Conservation (phyloP, 2,329 filamentous ascomycete genomes). For the Aspergillus vadensis region DNA sequence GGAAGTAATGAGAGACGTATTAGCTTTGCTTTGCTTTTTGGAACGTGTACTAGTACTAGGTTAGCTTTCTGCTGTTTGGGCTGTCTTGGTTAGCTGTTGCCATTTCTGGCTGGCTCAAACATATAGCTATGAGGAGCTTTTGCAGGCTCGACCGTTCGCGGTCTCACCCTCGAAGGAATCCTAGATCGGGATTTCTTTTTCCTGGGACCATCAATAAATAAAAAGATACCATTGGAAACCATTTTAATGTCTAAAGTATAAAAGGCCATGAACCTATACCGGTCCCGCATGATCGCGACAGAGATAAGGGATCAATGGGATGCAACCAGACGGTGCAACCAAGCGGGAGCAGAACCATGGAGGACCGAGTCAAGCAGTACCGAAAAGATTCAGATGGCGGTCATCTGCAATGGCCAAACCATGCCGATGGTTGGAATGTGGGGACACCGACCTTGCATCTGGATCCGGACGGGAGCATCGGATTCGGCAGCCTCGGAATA, state of each 20-base stretch:
- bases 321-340: neutral
- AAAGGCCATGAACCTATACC: neutral
- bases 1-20: neutral
- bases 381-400: neutral
- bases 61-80: neutral
- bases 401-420: neutral
- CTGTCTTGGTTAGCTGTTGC: neutral
- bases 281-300: neutral
- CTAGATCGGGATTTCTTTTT: no score
- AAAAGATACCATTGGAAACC: no score
- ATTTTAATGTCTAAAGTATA: no score
- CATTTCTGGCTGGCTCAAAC: neutral
- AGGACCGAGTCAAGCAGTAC: neutral
- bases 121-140: neutral
- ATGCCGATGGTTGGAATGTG: constrained; percentile 1
- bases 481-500: neutral
- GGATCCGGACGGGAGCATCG: neutral
- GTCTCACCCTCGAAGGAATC: neutral
- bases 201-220: no score
- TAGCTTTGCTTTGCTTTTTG: neutral
- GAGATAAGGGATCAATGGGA: neutral
- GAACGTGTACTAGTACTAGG: neutral
- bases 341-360: neutral
- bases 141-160: neutral
- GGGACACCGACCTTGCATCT: neutral